A percentile compares a stretch with the other conserved stretches of the same genome.
Conservation (phyloP, 1,284 basidiomycete species). For the Sporisorium sorghi region DNA sequence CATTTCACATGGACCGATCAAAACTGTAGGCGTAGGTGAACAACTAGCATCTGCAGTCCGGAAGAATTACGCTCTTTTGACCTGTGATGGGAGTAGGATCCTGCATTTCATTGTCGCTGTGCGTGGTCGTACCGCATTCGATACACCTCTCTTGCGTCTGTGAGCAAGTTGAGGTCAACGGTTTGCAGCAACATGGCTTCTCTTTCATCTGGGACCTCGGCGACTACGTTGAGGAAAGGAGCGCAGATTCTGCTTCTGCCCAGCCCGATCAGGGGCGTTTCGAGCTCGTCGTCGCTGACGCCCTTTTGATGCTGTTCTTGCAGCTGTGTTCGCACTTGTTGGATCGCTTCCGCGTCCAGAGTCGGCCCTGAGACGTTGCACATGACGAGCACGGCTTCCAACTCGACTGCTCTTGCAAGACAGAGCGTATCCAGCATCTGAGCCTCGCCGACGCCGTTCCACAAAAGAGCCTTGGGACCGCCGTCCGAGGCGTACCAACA, state of each 20-base stretch:
- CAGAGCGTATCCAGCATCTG: conserved; percentile 56
- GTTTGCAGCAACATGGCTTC: conserved; percentile 57
- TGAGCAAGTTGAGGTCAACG: conserved; percentile 54
- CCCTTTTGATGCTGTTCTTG: neutral
- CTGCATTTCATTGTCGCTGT: conserved; percentile 10
- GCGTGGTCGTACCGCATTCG: conserved; percentile 54
- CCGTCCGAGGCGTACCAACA: conserved; percentile 68
- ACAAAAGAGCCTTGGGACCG: conserved; percentile 53
- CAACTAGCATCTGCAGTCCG: neutral
- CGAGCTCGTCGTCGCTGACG: conserved; percentile 17
- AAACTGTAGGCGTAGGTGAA: neutral
- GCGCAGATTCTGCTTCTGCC: conserved; percentile 59
- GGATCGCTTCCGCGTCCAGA: conserved; percentile 17
- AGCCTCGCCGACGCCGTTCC: conserved; percentile 58
- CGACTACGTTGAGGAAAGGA: conserved; percentile 59
- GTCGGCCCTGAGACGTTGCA: conserved; percentile 63
- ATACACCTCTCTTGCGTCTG: conserved; percentile 54
- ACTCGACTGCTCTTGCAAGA: conserved; percentile 59
- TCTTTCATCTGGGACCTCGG: conserved; percentile 38
- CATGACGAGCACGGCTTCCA: conserved; percentile 62
- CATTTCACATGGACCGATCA: neutral
- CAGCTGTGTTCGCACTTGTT: conserved; percentile 8
- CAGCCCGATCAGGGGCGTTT: conserved; percentile 49
- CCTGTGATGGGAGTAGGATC: neutral
- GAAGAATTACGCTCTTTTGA: neutral